phyloP scores from a whole-genome alignment of 805 yeast species.

The Yarrowia phangngaensis region DNA sequence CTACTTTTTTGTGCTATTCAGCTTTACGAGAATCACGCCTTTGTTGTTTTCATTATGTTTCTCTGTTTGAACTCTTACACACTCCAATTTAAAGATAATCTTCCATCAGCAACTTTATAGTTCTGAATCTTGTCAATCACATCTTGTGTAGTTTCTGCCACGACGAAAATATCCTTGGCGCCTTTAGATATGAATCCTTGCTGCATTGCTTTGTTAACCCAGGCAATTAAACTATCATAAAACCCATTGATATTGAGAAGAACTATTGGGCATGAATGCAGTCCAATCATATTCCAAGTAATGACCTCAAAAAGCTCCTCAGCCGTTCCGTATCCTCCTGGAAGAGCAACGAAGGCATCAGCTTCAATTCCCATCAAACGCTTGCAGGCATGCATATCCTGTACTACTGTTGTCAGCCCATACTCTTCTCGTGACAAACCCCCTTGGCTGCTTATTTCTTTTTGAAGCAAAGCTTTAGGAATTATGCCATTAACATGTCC shows the following conservation, averaged over 20 bases:
- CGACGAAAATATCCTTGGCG: slow-evolving; percentile 63
- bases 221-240: slow-evolving; percentile 62
- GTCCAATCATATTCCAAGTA: slow-evolving; percentile 86
- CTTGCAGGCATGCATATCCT: slow-evolving; percentile 87
- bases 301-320: slow-evolving; percentile 87
- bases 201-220: slow-evolving; percentile 55
- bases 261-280: slow-evolving; percentile 76
- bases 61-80: too few relatives aligned
- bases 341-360: slow-evolving; percentile 79
- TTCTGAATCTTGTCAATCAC: slow-evolving; percentile 58
- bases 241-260: slow-evolving; percentile 75
- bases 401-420: slow-evolving; percentile 78
- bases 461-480: slow-evolving; percentile 70
- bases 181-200: slow-evolving; percentile 65
- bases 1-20: too few relatives aligned
- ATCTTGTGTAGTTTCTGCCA: slow-evolving; percentile 65
- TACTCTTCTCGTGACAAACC: slow-evolving; percentile 54
- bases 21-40: too few relatives aligned
- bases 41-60: too few relatives aligned
- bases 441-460: slow-evolving; percentile 57
- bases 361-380: slow-evolving; percentile 79
- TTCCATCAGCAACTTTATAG: slow-evolving; percentile 66
- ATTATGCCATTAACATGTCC: slow-evolving; percentile 72
- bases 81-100: slow-evolving; percentile 70
- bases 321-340: slow-evolving; percentile 87